Base-by-base conservation (phyloP, 225 moss, liverwort and hornwort species). In the Bryum argenteum region DNA sequence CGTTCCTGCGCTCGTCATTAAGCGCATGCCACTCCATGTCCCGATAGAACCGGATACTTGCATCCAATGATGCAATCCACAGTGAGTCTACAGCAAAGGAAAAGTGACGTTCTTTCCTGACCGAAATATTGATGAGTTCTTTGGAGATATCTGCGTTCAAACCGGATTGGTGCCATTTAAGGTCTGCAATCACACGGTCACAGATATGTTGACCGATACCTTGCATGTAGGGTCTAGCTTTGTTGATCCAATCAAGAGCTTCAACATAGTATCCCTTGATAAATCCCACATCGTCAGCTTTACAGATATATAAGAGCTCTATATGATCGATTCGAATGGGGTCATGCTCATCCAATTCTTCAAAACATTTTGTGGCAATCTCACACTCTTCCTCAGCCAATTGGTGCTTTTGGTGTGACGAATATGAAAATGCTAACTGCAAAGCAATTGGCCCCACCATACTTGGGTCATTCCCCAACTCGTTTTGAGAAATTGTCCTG, bases 321-420 rank as follows among this genome's bases (percentile, higher is more conserved):
- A 65, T 13, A 2, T 1, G 2, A 15, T 14, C 1, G 20, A 13
- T 42, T 41, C 16, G 19, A 62, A 15, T 28, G 40, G 63, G 20
- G 19, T 19, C 3, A 63, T 18, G 9, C 63, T 43, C 63, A 6
- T 63, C 63, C 43, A 22, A 3, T 42, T n/a, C 63, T 42, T 41
- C 63, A 42, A 17, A 43, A 43, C n/a, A 6, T 42, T 42, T 63
- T 37, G 19, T 63, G 63, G 43, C 63, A 63, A 63, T 20, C 8
- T 41, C 63, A 63, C 10, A 10, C n/a, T 63, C 63, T 19, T 63
- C 42, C 21, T 66, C 51, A 52, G 66, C 66, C 51, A 50, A 50
- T 26, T 50, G 7, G 55, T 55, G 22, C 22, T 55, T 55, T 19
- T 23, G 5, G 20, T 55, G 17, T 19, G 5, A 2, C 47, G 10